Evolutionary conservation across 1,284 basidiomycete species (phyloP).

Genomic region (Retiboletus flavoniger): DNA sequence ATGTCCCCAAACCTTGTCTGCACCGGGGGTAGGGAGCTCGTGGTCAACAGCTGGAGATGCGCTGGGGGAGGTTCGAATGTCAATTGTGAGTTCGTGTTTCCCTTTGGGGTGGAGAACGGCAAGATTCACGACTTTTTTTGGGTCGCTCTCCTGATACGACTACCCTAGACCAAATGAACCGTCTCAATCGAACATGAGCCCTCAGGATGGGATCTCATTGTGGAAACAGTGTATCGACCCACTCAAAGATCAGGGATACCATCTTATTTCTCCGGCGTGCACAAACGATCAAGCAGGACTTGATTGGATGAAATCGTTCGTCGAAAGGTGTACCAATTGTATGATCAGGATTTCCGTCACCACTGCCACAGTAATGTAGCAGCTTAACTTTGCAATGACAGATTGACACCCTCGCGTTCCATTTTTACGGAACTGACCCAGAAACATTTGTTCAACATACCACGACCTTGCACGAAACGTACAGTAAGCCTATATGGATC

Average conservation of each 20-base stretch:
- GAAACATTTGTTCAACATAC: conserved; percentile 54
- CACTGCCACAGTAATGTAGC: background rate
- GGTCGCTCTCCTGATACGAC: background rate
- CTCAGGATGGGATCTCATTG: conserved; percentile 50
- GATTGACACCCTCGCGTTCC: conserved; percentile 54
- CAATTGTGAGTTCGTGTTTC: conserved; percentile 45
- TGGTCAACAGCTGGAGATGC: conserved; percentile 49
- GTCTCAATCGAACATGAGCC: conserved; percentile 62
- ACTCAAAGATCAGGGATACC: conserved; percentile 56
- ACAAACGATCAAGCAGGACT: conserved; percentile 65
- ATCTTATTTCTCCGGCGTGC: conserved; percentile 65
- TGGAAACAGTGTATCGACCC: conserved; percentile 70
- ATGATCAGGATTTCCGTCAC: conserved; percentile 35
- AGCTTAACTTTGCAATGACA: conserved; percentile 23
- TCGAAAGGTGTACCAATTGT: conserved; percentile 52
- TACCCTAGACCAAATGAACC: conserved; percentile 48
- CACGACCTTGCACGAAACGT: conserved; percentile 51
- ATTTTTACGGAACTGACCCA: conserved; percentile 62
- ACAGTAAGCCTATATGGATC: conserved; percentile 54
- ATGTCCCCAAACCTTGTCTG: conserved; percentile 42
- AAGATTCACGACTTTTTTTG: conserved; percentile 5
- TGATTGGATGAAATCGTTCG: conserved; percentile 61
- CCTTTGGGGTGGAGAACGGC: background rate
- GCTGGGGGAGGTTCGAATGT: conserved; percentile 59
- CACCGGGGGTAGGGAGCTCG: conserved; percentile 41